Evolutionary conservation across 345 rosid genomes (phyloP).

Genomic region (Murraya koenigii): DNA sequence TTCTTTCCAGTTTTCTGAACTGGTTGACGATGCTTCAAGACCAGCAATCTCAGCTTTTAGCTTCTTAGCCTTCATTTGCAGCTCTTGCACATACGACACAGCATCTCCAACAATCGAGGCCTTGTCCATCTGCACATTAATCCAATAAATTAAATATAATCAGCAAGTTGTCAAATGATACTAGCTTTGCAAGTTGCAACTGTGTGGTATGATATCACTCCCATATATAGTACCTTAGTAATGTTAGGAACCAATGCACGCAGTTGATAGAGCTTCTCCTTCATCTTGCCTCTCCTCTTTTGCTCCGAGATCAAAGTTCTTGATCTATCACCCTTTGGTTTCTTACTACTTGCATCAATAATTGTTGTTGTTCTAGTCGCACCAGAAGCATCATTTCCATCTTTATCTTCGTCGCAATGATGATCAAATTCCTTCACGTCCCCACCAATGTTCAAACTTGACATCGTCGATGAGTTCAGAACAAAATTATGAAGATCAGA

Average conservation of each 20-base stretch:
- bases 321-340: constrained; percentile 55
- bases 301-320: constrained; percentile 74
- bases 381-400: constrained; percentile 55
- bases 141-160: background rate
- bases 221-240: constrained; percentile 55
- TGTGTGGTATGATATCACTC: background rate
- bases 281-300: constrained; percentile 73
- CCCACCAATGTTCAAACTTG: constrained; percentile 28
- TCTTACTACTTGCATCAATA: constrained; percentile 16
- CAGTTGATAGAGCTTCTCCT: constrained; percentile 82
- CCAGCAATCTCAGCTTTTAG: constrained; percentile 62
- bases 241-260: constrained; percentile 90
- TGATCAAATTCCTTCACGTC: constrained; percentile 26
- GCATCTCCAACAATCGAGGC: constrained; percentile 93
- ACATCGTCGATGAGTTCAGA: constrained; percentile 30
- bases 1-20: constrained; percentile 26
- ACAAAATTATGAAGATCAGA: constrained; percentile 25
- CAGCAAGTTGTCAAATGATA: background rate
- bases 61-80: constrained; percentile 64
- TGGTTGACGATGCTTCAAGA: constrained; percentile 56
- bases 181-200: background rate
- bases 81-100: constrained; percentile 63
- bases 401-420: constrained; percentile 28
- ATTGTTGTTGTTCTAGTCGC: constrained; percentile 30
- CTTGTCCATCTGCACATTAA: constrained; percentile 73